Base-by-base conservation (phyloP, 192 early-diverging fungal species). In the Martensiomyces pterosporus region DNA sequence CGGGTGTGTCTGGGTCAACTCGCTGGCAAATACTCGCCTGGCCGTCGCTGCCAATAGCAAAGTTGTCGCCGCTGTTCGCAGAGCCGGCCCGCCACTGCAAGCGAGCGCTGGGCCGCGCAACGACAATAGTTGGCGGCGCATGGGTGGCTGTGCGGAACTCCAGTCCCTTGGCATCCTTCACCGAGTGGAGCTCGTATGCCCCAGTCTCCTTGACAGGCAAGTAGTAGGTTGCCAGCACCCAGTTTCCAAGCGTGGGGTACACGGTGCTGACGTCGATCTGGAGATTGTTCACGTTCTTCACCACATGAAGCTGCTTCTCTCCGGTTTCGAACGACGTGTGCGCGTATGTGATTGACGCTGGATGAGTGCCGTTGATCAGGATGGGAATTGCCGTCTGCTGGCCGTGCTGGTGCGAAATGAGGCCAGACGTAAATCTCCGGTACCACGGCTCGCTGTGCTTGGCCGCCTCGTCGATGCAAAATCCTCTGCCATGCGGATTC, bases 21-120 rank as follows among this genome's bases (percentile, higher is more conserved):
- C 69, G 57, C 47, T 73, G 63, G 50, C 69, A 73, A 17, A 73
- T 66, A 18, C 63, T 73, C 7, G 69, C 69, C 9, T 73, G 57
- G 13, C 69, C 69, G 45, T 54, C 50, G n/a, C 47, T 43, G 39
- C 53, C 61, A n/a, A 72, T 53, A 14, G 33, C 27, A 56, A 72
- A 64, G 37, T 51, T 56, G 39, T 72, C 62, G 2, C 3, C 53
- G 4, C n/a, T 16, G 12, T 2, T 10, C 29, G 29, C 6, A 12
- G 21, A 21, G 29, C 39, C 47, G 1, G 40, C 17, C n/a, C 54
- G 63, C 70, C 63, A 74, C 43, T 57, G 55, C 37, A 74, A 52
- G 0, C 32, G 63, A 3, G 70, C 70, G 12, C 26, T 49, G 16
- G 70, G 70, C 27, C 70, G 63, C 13, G 50, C 26, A 4, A 74